These are phyloP conservation scores for Xylaria hypoxylon DNA, from an alignment of 2,329 filamentous ascomycete species.

Conservation along the genomic window DNA sequence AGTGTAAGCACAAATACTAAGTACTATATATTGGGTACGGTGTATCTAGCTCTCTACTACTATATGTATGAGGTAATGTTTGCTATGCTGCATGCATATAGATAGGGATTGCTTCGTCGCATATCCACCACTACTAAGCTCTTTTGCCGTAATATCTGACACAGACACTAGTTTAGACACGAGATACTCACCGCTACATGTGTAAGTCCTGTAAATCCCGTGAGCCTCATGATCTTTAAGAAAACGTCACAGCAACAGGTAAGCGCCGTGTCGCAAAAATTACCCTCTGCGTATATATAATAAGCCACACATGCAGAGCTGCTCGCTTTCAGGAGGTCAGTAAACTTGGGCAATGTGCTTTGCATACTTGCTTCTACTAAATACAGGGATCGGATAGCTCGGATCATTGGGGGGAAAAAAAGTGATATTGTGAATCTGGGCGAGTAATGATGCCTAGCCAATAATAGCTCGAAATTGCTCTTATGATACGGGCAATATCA, in stretches of 20 bases:
- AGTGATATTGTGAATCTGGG: neutral
- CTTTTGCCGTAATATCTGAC: conserved; percentile 14
- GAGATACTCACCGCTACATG: conserved; percentile 15
- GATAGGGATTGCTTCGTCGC: neutral
- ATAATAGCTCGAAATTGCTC: conserved; percentile 3
- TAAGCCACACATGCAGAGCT: neutral
- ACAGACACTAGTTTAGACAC: neutral
- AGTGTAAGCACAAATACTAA: neutral
- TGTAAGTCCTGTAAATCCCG: conserved; percentile 12
- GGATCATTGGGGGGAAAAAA: conserved; percentile 19
- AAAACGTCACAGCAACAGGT: neutral
- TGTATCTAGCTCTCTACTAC: too few species aligned
- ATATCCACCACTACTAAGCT: neutral
- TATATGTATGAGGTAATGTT: neutral
- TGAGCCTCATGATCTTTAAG: conserved; percentile 7
- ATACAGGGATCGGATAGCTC: conserved; percentile 26
- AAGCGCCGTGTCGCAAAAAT: neutral
- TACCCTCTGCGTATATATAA: neutral
- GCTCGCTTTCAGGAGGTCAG: neutral
- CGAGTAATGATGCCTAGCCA: neutral
- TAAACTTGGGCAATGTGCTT: conserved; percentile 7
- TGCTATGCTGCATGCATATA: neutral
- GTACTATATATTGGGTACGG: too few species aligned
- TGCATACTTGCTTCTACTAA: neutral
- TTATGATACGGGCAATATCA: neutral